Base-by-base conservation (phyloP, 441 rosid species). In the Gossypium davidsonii region DNA sequence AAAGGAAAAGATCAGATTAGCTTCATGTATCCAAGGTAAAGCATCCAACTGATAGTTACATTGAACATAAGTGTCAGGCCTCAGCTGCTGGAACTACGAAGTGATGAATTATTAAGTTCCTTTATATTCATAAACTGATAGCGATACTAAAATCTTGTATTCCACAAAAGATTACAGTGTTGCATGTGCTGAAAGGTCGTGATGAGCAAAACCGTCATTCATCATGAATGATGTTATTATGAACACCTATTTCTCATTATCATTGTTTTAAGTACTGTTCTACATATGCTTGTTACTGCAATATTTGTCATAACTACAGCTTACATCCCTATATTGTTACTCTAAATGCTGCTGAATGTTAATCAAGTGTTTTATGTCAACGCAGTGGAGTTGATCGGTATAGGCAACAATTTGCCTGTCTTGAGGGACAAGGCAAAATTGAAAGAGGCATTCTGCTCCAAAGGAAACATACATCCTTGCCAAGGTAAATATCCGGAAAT, bases 11-110 rank as follows among this genome's bases (percentile, higher is more conserved):
- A 96, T 74, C 93, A 88, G 57, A 79, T 89, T 64, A 87, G 88
- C 86, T 96, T 96, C 83, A 84, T 96, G 82, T 96, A 93, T 78
- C 99, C 99, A 70, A 96, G 99, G 99, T 91, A 6, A 77, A 80
- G 57, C 60, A 56, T 48, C 70, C 21, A 57, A n/a, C 15, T 55
- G 31, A 4, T 34, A 25, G 56, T 71, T 71, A 14, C 39, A 31
- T 46, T 14, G 46, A 53, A 23, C 70, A 56, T 17, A 58, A 28
- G 53, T 18, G 20, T 49, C 51, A 7, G 37, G 49, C 31, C 61
- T 72, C 11, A 15, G 72, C 48, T 39, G n/a, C 26, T 57, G 53
- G 15, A 70, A 56, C 64, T 70, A 70, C 34, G 20, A 37, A 56
- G 37, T 37, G 53, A 9, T 56, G 46, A 58, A 58, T 42, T 48